phyloP scores from a whole-genome alignment of 768 basidiomycete species.

The Leucocoprinus birnbaumii region DNA sequence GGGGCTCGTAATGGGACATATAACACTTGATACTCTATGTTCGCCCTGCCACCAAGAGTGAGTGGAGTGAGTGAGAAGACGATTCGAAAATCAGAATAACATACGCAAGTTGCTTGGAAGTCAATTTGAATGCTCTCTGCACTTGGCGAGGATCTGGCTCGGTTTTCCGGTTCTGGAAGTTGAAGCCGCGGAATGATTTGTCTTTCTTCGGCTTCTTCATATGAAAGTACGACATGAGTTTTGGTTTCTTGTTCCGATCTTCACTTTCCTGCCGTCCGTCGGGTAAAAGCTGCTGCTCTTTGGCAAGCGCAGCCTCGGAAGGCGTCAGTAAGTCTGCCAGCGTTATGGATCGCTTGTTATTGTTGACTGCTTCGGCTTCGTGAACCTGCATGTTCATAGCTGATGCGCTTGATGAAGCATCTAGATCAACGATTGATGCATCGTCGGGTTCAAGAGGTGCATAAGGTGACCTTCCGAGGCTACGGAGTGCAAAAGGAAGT shows the following conservation, averaged over 20 bases:
- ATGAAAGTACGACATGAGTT: conserved; percentile 1
- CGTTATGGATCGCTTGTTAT: neutral
- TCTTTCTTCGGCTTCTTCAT: neutral
- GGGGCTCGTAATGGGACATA: conserved; percentile 74
- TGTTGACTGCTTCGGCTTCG: neutral
- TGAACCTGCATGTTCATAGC: neutral
- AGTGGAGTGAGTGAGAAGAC: neutral
- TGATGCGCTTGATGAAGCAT: neutral
- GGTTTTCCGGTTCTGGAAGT: neutral
- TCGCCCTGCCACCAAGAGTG: conserved; percentile 21
- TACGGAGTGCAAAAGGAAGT: conserved; percentile 7
- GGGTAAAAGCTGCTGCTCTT: neutral
- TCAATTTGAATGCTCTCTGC: conserved; percentile 5
- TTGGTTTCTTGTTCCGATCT: neutral
- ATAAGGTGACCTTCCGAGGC: conserved; percentile 6
- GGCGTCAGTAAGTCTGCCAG: conserved; percentile 6
- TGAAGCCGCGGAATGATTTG: neutral
- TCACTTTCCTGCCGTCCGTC: neutral
- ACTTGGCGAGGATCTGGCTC: conserved; percentile 2
- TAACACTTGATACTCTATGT: conserved; percentile 79
- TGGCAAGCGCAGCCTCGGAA: conserved; percentile 2
- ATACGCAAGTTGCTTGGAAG: conserved; percentile 5
- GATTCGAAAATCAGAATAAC: neutral
- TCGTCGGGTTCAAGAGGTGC: neutral
- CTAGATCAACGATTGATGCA: neutral